Percentiles rank a stretch among this genome's conserved stretches.
phyloP scores from a whole-genome alignment of 148 eudicot genomes.

The Silene latifolia region DNA sequence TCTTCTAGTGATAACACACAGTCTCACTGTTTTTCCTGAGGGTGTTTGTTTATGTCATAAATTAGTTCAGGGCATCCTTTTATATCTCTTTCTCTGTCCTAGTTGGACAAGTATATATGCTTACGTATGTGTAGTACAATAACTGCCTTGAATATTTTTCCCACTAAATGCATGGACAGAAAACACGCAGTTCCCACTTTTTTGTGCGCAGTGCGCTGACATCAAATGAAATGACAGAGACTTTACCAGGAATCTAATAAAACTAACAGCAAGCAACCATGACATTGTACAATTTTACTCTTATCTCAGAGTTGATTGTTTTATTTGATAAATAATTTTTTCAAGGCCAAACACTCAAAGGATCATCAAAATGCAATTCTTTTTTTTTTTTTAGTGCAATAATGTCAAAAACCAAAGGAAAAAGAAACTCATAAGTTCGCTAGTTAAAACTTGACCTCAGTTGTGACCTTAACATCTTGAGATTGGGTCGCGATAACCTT shows the following conservation, averaged over 20 bases:
- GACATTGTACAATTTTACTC: background rate
- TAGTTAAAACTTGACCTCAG: background rate
- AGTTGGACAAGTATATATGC: conserved; percentile 3
- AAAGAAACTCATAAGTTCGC: background rate
- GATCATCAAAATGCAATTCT: too few relatives aligned
- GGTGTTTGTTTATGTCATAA: conserved; percentile 23
- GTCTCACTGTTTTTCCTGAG: conserved; percentile 9
- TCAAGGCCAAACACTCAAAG: too few relatives aligned
- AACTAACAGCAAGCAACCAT: conserved; percentile 15
- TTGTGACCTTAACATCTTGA: background rate
- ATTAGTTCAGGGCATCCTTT: background rate
- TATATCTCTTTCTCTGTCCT: background rate
- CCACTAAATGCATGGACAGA: conserved; percentile 26
- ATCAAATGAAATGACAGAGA: conserved; percentile 31
- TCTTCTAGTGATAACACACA: background rate
- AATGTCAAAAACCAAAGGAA: too few relatives aligned
- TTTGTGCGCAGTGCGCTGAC: conserved; percentile 40
- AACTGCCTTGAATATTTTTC: conserved; percentile 1
- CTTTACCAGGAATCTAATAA: conserved; percentile 19
- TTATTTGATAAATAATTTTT: too few relatives aligned
- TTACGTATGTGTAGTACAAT: background rate
- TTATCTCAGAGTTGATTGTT: background rate
- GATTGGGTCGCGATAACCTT: background rate
- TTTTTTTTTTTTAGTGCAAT: too few relatives aligned
- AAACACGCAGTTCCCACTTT: conserved; percentile 38